These are phyloP conservation scores for Suillus fuscotomentosus DNA, from an alignment of 768 basidiomycete genomes.

Conservation along the genomic window DNA sequence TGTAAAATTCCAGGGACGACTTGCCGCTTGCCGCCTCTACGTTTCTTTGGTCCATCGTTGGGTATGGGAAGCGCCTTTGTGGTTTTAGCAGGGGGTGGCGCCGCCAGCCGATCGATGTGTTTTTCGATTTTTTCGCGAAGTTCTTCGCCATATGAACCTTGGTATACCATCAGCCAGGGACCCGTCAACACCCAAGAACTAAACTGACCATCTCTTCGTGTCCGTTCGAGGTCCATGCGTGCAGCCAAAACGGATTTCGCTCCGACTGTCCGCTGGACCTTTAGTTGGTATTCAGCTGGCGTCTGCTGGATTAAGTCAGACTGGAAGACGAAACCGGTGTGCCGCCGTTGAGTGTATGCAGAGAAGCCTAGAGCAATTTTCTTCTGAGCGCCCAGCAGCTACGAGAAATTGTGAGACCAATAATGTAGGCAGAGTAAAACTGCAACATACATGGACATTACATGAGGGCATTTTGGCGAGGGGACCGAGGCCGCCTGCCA, in stretches of 20 bases:
- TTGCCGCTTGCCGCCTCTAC: constrained; percentile 92
- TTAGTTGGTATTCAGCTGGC: constrained; percentile 86
- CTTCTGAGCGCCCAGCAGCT: constrained; percentile 93
- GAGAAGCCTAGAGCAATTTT: constrained; percentile 95
- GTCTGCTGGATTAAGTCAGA: constrained; percentile 84
- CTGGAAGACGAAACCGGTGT: constrained; percentile 97
- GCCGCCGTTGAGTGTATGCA: constrained; percentile 78
- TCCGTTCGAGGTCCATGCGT: constrained; percentile 90
- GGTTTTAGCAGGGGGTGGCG: constrained; percentile 92
- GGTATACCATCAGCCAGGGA: not conserved
- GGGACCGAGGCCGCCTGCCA: constrained; percentile 89
- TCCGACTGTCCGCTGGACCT: constrained; percentile 90
- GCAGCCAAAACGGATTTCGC: constrained; percentile 90
- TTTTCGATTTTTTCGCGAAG: constrained; percentile 90
- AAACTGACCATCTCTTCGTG: constrained; percentile 71
- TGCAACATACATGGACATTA: constrained; percentile 80
- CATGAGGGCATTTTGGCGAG: constrained; percentile 94
- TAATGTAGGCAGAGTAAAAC: not conserved
- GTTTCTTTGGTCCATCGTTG: constrained; percentile 93
- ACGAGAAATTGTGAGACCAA: constrained; percentile 2
- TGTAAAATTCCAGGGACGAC: constrained; percentile 14
- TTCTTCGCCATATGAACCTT: constrained; percentile 77
- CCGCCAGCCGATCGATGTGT: constrained; percentile 86
- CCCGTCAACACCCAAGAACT: constrained; percentile 1
- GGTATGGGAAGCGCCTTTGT: constrained; percentile 92